Evolutionary conservation across 768 basidiomycete species (phyloP).

Genomic region (Russula earlei): DNA sequence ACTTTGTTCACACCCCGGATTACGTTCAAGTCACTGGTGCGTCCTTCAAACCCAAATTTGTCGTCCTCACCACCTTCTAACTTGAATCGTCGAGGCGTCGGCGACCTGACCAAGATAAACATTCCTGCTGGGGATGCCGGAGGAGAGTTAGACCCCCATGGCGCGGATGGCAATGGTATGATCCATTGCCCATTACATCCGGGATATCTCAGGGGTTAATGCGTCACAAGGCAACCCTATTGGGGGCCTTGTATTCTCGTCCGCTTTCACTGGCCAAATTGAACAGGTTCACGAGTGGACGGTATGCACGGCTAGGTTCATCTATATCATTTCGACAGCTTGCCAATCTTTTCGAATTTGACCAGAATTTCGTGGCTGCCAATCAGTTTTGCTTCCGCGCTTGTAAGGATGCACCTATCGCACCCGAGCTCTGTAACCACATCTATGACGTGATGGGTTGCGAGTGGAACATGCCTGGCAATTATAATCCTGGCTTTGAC

Average conservation of each 20-base stretch:
- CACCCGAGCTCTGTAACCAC: slow-evolving; percentile 50
- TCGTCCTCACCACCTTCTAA: background rate
- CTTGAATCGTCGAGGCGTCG: slow-evolving; percentile 35
- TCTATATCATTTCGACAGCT: background rate
- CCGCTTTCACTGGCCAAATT: slow-evolving; percentile 44
- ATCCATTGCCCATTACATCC: background rate
- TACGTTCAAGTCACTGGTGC: slow-evolving; percentile 38
- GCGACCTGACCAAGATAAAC: slow-evolving; percentile 58
- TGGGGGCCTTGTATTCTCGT: slow-evolving; percentile 66
- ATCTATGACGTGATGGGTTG: slow-evolving; percentile 51
- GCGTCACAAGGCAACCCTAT: slow-evolving; percentile 39
- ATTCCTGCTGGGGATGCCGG: slow-evolving; percentile 49
- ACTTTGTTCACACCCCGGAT: slow-evolving; percentile 65
- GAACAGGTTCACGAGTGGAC: slow-evolving; percentile 69
- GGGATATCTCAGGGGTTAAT: background rate
- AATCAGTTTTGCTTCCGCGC: slow-evolving; percentile 64
- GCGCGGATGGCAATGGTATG: slow-evolving; percentile 45
- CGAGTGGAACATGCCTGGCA: slow-evolving; percentile 50
- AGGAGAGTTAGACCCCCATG: slow-evolving; percentile 66
- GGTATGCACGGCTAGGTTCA: slow-evolving; percentile 27
- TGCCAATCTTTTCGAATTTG: background rate
- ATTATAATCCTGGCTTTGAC: slow-evolving; percentile 34
- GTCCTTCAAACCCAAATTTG: background rate
- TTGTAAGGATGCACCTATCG: slow-evolving; percentile 44
- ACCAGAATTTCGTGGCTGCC: slow-evolving; percentile 53